Evolutionary conservation across 2,329 filamentous ascomycete genomes (phyloP).

Genomic region (Trichoderma sp.): DNA sequence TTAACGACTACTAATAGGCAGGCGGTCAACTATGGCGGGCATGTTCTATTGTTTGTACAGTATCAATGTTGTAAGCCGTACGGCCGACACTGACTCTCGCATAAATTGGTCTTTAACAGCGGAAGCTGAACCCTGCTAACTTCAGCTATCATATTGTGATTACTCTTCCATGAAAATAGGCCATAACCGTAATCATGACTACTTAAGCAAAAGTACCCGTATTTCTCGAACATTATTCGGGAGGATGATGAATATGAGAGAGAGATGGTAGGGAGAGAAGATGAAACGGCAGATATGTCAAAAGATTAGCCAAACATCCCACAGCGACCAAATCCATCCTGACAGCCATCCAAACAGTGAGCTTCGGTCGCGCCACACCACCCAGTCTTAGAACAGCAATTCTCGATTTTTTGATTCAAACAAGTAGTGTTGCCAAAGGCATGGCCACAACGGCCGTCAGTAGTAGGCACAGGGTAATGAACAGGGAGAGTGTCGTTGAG

Average conservation of each 20-base stretch:
- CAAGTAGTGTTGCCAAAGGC: slow-evolving; percentile 27
- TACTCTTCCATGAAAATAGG: too few relatives aligned
- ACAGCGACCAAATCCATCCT: slow-evolving; percentile 32
- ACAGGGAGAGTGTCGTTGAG: not conserved
- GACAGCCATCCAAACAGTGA: slow-evolving; percentile 40
- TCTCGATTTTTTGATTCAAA: slow-evolving; percentile 24
- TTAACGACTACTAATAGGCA: too few relatives aligned
- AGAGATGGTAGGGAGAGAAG: not conserved
- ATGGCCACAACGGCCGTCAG: slow-evolving; percentile 31
- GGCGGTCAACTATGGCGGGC: too few relatives aligned
- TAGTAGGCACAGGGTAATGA: not conserved
- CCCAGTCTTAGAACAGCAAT: slow-evolving; percentile 31
- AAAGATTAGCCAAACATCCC: not conserved
- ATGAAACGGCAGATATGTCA: not conserved
- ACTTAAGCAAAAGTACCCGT: too few relatives aligned
- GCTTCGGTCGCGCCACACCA: slow-evolving; percentile 40
- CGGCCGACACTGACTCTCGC: too few relatives aligned
- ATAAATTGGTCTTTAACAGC: too few relatives aligned
- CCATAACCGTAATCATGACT: too few relatives aligned
- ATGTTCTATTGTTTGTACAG: too few relatives aligned
- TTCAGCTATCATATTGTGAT: too few relatives aligned
- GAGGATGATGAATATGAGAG: not conserved
- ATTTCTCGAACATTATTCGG: too few relatives aligned
- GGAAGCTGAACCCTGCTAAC: too few relatives aligned
- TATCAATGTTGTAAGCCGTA: too few relatives aligned